Evolutionary conservation across 169 alveolate genomes (phyloP).

Genomic region (Eimeria tenella): DNA sequence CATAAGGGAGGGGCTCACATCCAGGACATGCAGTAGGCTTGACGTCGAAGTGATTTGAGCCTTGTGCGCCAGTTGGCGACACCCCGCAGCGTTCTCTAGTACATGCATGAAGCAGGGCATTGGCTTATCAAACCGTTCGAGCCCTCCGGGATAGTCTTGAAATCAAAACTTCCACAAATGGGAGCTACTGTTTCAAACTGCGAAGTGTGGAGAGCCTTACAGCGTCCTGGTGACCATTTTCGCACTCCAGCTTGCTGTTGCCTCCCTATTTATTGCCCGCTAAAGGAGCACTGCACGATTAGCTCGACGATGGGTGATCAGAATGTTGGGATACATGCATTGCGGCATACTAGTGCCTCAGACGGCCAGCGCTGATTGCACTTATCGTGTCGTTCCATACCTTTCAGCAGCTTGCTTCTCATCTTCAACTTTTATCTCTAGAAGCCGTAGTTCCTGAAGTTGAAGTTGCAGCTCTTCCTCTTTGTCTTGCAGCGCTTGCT

Average conservation of each 20-base stretch:
- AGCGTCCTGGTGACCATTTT: background rate
- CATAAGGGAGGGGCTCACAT: no score
- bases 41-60: background rate
- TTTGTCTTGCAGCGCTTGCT: slow-evolving; percentile 68
- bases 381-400: slow-evolving; percentile 25
- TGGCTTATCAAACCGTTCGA: background rate
- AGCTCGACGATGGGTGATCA: slow-evolving; percentile 23
- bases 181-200: background rate
- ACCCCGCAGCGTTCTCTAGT: background rate
- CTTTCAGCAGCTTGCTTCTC: slow-evolving; percentile 40
- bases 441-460: slow-evolving; percentile 50
- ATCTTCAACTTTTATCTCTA: slow-evolving; percentile 47
- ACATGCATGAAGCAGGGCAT: slow-evolving; percentile 22
- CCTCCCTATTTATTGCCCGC: background rate
- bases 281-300: slow-evolving; percentile 33
- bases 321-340: background rate
- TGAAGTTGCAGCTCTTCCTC: slow-evolving; percentile 62
- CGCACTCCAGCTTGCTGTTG: background rate
- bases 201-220: background rate
- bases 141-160: background rate
- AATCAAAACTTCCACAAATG: background rate
- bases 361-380: slow-evolving; percentile 4
- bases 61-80: slow-evolving; percentile 19
- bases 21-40: background rate
- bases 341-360: background rate